These are phyloP conservation scores for Nannochloropsis oceanica DNA, from an alignment of 108 stramenopile genomes.

Conservation along the genomic window DNA sequence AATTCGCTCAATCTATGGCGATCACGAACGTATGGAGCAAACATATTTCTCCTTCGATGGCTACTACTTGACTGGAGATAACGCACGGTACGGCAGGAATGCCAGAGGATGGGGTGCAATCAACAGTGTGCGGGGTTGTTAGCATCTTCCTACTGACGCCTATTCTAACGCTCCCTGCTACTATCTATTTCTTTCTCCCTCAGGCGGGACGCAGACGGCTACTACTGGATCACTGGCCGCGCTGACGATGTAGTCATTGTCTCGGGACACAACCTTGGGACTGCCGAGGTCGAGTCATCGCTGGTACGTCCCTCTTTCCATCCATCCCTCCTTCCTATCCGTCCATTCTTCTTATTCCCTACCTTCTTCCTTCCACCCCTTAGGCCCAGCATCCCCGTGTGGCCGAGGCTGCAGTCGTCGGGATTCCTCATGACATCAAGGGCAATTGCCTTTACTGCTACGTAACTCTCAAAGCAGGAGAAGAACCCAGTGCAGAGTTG, in stretches of 20 bases:
- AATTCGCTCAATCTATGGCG: slow-evolving; percentile 1
- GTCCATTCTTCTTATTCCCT: not conserved
- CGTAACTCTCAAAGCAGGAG: slow-evolving; percentile 51
- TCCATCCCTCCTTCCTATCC: not conserved
- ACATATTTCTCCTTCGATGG: slow-evolving; percentile 21
- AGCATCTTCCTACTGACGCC: too few species aligned
- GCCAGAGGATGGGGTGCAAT: not conserved
- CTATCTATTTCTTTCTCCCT: not conserved
- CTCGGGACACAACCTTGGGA: slow-evolving; percentile 33
- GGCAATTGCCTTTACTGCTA: slow-evolving; percentile 71
- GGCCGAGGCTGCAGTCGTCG: slow-evolving; percentile 78
- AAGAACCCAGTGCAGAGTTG: not conserved
- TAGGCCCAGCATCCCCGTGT: slow-evolving; percentile 25
- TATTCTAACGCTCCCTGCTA: not conserved
- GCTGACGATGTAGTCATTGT: slow-evolving; percentile 32
- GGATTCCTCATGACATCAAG: slow-evolving; percentile 75
- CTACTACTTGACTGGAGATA: slow-evolving; percentile 35
- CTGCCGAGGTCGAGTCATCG: slow-evolving; percentile 27
- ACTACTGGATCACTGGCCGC: slow-evolving; percentile 30
- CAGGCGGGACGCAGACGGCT: slow-evolving; percentile 24
- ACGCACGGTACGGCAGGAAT: not conserved
- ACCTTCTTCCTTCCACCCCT: not conserved
- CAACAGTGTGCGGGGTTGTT: not conserved
- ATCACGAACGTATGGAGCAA: slow-evolving; percentile 30
- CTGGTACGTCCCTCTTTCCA: not conserved